phyloP scores from a whole-genome alignment of 2,329 filamentous ascomycete species.

The Aspergillus ochraceus region DNA sequence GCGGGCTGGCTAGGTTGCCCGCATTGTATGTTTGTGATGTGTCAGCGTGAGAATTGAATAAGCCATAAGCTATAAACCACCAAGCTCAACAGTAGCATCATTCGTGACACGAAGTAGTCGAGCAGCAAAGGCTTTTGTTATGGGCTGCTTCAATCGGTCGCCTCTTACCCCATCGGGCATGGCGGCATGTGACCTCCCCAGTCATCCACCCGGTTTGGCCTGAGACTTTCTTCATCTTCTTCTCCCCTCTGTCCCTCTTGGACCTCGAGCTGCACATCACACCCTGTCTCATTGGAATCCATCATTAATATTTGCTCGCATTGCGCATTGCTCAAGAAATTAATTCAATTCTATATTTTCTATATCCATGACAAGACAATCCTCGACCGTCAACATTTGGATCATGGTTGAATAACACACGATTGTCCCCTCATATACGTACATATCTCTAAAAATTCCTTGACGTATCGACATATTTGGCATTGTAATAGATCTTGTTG shows the following conservation, averaged over 20 bases:
- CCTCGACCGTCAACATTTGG: slow-evolving; percentile 11
- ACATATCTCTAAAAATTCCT: background rate
- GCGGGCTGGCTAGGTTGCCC: background rate
- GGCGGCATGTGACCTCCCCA: background rate
- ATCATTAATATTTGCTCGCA: too few species aligned
- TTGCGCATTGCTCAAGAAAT: too few species aligned
- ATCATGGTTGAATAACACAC: slow-evolving; percentile 42
- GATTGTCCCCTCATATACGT: slow-evolving; percentile 13
- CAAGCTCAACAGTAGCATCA: background rate
- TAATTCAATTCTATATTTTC: too few species aligned
- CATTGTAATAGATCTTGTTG: background rate
- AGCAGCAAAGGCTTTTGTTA: background rate
- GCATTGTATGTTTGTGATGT: background rate
- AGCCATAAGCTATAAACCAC: background rate
- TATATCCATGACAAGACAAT: slow-evolving; percentile 17
- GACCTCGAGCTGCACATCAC: background rate
- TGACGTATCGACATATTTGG: background rate
- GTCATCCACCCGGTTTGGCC: background rate
- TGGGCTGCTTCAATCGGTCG: background rate
- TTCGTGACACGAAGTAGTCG: too few species aligned
- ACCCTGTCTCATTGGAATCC: too few species aligned
- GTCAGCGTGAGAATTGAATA: background rate
- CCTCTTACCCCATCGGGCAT: background rate
- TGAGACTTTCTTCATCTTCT: background rate
- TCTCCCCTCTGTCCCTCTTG: background rate